Percentiles rank a stretch among this genome's conserved stretches.
phyloP scores from a whole-genome alignment of 148 eudicot genomes.

The Rheum nobile region DNA sequence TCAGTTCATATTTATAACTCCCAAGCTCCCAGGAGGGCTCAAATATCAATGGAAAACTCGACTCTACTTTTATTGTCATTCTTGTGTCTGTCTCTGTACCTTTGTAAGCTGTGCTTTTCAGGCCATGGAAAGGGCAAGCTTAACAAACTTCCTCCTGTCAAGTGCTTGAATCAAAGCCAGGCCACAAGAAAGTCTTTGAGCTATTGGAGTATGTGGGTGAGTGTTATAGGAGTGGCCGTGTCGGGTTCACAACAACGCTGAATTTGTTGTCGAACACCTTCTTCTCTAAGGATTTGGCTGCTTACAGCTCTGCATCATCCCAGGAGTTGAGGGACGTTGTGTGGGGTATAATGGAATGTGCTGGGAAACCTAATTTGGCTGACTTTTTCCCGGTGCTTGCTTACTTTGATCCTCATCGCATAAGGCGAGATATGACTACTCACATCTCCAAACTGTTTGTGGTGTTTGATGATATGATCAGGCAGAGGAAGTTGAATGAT shows the following conservation, averaged over 20 bases:
- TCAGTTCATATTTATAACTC: too few relatives aligned
- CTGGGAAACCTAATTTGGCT: conserved; percentile 11
- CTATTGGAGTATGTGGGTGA: not conserved
- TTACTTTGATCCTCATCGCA: conserved; percentile 9
- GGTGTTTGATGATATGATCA: conserved; percentile 8
- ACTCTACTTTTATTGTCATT: too few relatives aligned
- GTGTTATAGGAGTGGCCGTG: not conserved
- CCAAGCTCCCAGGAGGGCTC: too few relatives aligned
- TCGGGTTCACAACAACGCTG: conserved; percentile 6
- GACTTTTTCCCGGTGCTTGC: too few relatives aligned
- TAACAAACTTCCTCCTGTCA: conserved; percentile 1
- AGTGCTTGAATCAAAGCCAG: not conserved
- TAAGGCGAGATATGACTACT: not conserved
- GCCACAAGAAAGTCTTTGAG: not conserved
- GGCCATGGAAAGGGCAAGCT: too few relatives aligned
- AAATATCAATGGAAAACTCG: too few relatives aligned
- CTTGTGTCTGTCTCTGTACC: not conserved
- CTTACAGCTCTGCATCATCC: not conserved
- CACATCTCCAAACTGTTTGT: not conserved
- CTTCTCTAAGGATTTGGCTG: conserved; percentile 1
- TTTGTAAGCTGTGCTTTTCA: not conserved
- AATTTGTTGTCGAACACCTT: conserved; percentile 2
- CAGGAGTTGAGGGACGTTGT: conserved; percentile 6
- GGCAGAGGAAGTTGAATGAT: conserved; percentile 11
- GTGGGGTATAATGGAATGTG: conserved; percentile 1